phyloP scores from a whole-genome alignment of 495 filamentous ascomycete species.

The Penicillium silybi region DNA sequence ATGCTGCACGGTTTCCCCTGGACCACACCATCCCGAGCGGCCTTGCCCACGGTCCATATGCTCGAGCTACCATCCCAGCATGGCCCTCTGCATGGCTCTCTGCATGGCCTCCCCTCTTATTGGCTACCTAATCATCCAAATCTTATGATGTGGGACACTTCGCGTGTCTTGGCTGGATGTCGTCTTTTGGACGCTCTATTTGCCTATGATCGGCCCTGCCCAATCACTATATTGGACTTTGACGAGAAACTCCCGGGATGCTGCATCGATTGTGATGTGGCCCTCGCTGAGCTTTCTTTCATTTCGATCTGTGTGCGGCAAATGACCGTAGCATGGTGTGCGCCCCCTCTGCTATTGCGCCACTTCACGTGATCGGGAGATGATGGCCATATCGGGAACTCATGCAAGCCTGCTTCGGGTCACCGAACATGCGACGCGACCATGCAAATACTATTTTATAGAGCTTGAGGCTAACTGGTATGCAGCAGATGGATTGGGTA shows the following conservation, averaged over 20 bases:
- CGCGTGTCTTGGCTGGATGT: constrained; percentile 12
- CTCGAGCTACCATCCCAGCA: constrained; percentile 5
- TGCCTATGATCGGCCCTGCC: neutral
- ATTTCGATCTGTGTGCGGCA: constrained; percentile 13
- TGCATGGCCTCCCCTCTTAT: neutral
- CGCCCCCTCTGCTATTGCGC: constrained; percentile 31
- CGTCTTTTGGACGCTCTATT: constrained; percentile 10
- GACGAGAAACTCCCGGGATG: constrained; percentile 5
- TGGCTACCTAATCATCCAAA: neutral
- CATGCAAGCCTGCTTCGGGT: neutral
- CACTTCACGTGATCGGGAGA: constrained; percentile 40
- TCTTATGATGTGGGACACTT: neutral
- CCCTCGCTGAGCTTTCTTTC: constrained; percentile 5
- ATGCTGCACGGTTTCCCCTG: constrained; percentile 6
- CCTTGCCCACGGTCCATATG: constrained; percentile 1
- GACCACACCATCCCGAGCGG: constrained; percentile 14
- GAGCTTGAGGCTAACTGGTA: constrained; percentile 14
- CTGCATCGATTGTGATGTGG: constrained; percentile 17
- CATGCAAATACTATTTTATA: constrained; percentile 1
- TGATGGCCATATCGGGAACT: neutral
- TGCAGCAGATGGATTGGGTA: constrained; percentile 32
- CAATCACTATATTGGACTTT: constrained; percentile 4
- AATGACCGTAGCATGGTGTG: constrained; percentile 25
- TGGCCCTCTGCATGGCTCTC: constrained; percentile 1
- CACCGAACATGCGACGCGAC: constrained; percentile 7